phyloP scores from a whole-genome alignment of 371 early-diverging fungal species.

The Rhizomucor miehei region DNA sequence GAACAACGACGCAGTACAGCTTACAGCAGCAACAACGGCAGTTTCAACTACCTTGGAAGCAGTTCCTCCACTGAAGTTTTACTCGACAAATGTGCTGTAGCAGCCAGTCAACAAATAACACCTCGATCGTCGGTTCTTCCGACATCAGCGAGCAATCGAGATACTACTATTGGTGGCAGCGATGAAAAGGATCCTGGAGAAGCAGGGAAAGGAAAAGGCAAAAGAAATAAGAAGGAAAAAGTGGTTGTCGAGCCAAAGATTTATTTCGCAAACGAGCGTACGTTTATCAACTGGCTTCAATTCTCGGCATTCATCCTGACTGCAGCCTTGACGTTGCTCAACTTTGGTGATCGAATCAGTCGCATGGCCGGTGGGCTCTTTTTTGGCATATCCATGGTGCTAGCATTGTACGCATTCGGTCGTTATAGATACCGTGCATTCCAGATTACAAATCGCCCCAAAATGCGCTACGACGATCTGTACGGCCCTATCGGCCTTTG shows the following conservation, averaged over 20 bases:
- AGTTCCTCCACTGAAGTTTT: background rate
- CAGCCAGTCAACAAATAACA: background rate
- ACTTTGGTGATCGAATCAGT: constrained; percentile 69
- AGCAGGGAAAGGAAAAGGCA: constrained; percentile 7
- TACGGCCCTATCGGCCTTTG: constrained; percentile 83
- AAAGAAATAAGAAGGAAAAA: constrained; percentile 23
- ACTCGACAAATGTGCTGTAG: background rate
- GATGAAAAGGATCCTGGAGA: background rate
- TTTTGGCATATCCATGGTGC: constrained; percentile 66
- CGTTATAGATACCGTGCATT: constrained; percentile 87
- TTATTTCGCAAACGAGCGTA: constrained; percentile 97
- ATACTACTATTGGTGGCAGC: background rate
- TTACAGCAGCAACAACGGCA: constrained; percentile 4
- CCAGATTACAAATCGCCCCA: constrained; percentile 44
- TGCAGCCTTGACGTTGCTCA: constrained; percentile 65
- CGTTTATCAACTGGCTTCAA: constrained; percentile 84
- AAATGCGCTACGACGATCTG: constrained; percentile 58
- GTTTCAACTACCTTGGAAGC: background rate
- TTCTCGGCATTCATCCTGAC: constrained; percentile 64
- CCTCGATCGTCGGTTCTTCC: background rate
- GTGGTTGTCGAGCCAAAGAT: constrained; percentile 86
- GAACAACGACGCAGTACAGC: constrained; percentile 5
- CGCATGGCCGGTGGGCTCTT: constrained; percentile 65
- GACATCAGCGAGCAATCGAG: background rate
- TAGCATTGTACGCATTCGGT: constrained; percentile 79